Evolutionary conservation across 768 basidiomycete genomes (phyloP).

Genomic region (Dentipellis sp.): DNA sequence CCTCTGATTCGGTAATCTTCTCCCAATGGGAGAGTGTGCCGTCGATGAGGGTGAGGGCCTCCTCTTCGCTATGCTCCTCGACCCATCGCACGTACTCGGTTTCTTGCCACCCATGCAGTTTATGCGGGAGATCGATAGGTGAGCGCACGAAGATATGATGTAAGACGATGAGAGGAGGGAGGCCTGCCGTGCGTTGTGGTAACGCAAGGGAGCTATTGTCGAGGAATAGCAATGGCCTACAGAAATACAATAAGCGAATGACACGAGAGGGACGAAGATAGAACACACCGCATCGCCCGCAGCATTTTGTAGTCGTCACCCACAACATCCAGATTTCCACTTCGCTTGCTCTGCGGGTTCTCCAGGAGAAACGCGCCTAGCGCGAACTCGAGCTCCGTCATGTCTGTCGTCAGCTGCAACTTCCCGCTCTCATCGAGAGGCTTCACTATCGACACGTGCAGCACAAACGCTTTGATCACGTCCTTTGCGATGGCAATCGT

Average conservation of each 20-base stretch:
- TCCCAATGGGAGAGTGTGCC: conserved; percentile 75
- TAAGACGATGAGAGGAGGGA: conserved; percentile 82
- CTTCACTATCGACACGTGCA: conserved; percentile 89
- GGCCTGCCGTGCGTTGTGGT: conserved; percentile 56
- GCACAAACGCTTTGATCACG: conserved; percentile 76
- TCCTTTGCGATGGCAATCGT: conserved; percentile 53
- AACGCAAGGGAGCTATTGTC: conserved; percentile 65
- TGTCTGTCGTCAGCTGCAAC: conserved; percentile 89
- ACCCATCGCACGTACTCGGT: conserved; percentile 96
- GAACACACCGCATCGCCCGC: conserved; percentile 68
- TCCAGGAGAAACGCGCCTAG: conserved; percentile 70
- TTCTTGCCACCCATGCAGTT: conserved; percentile 89
- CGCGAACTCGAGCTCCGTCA: conserved; percentile 94
- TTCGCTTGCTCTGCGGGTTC: conserved; percentile 45
- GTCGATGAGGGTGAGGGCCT: conserved; percentile 75
- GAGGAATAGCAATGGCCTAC: conserved; percentile 81
- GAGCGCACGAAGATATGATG: conserved; percentile 91
- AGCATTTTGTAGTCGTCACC: conserved; percentile 85
- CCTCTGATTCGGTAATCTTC: conserved; percentile 52
- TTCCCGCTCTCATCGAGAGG: conserved; percentile 91
- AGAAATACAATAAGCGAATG: background rate
- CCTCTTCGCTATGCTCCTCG: conserved; percentile 78
- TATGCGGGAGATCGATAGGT: conserved; percentile 78
- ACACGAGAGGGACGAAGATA: background rate
- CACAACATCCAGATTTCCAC: conserved; percentile 54